A percentile compares a stretch with the other conserved stretches of the same genome.
Conservation (phyloP, 495 filamentous ascomycete species). For the Podospora anserina region DNA sequence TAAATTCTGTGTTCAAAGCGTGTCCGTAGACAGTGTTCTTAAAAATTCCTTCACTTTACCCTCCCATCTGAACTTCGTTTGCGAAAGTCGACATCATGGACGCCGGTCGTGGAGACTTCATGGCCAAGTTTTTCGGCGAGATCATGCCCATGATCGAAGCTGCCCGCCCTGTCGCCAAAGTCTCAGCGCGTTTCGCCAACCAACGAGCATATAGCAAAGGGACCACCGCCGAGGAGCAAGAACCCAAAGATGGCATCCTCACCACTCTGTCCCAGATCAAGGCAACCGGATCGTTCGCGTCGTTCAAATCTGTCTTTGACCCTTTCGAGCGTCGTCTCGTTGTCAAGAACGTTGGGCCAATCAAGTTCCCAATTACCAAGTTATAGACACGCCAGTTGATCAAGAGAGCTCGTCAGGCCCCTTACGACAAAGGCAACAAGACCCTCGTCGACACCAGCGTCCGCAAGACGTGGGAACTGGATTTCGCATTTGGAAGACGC, state of each 20-base stretch:
- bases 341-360: constrained; percentile 36
- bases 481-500: constrained; percentile 12
- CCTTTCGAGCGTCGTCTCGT: background rate
- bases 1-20: background rate
- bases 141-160: too few species aligned
- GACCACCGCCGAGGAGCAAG: too few species aligned
- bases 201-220: too few species aligned
- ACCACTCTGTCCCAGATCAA: background rate
- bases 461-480: constrained; percentile 52
- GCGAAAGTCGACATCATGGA: background rate
- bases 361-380: constrained; percentile 44
- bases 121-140: too few species aligned
- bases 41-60: background rate
- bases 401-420: constrained; percentile 39
- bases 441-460: constrained; percentile 48
- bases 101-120: too few species aligned
- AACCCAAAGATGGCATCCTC: too few species aligned
- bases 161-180: too few species aligned
- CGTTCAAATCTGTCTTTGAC: background rate
- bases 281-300: constrained; percentile 13
- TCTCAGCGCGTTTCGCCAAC: too few species aligned
- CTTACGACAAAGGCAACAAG: constrained; percentile 45
- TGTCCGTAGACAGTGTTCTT: background rate
- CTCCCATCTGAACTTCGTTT: too few species aligned
- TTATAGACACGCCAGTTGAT: constrained; percentile 42